Evolutionary conservation across 495 filamentous ascomycete genomes (phyloP).

Genomic region (Hyaloscypha hepaticicola): DNA sequence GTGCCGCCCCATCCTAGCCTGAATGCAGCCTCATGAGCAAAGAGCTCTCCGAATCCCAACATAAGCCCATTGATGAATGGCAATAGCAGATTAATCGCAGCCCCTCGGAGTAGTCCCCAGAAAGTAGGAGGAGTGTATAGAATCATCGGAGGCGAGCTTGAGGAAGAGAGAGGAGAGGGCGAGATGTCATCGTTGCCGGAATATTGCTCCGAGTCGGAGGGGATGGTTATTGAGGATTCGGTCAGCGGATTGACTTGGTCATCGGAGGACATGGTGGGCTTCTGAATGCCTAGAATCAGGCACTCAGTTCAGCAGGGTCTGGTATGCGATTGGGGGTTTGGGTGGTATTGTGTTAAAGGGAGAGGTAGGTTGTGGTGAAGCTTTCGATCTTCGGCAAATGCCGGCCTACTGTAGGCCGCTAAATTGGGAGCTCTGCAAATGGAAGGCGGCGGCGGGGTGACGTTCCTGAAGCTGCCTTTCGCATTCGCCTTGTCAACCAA

Average conservation of each 20-base stretch:
- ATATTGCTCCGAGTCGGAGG: conserved; percentile 88
- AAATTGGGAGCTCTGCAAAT: neutral
- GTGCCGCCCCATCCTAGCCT: conserved; percentile 89
- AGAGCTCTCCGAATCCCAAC: conserved; percentile 94
- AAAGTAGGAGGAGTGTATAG: conserved; percentile 86
- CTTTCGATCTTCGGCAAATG: conserved; percentile 24
- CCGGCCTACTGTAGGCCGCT: neutral
- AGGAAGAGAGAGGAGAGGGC: conserved; percentile 57
- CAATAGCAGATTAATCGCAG: conserved; percentile 89
- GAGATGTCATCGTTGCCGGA: conserved; percentile 63
- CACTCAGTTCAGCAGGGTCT: conserved; percentile 3
- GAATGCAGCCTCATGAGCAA: conserved; percentile 94
- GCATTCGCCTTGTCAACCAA: neutral
- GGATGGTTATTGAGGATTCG: conserved; percentile 81
- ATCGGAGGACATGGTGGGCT: conserved; percentile 41
- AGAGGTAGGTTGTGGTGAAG: conserved; percentile 12
- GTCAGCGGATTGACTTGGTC: conserved; percentile 55
- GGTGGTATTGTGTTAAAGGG: conserved; percentile 8
- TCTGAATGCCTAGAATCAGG: conserved; percentile 10
- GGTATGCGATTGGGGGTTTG: neutral
- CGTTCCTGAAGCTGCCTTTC: conserved; percentile 8
- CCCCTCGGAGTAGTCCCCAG: conserved; percentile 80
- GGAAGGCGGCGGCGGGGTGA: conserved; percentile 3
- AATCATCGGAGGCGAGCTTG: conserved; percentile 73
- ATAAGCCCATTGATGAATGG: conserved; percentile 98